These are phyloP conservation scores for Annulohypoxylon truncatum DNA, from an alignment of 2,329 filamentous ascomycete genomes.

Conservation along the genomic window DNA sequence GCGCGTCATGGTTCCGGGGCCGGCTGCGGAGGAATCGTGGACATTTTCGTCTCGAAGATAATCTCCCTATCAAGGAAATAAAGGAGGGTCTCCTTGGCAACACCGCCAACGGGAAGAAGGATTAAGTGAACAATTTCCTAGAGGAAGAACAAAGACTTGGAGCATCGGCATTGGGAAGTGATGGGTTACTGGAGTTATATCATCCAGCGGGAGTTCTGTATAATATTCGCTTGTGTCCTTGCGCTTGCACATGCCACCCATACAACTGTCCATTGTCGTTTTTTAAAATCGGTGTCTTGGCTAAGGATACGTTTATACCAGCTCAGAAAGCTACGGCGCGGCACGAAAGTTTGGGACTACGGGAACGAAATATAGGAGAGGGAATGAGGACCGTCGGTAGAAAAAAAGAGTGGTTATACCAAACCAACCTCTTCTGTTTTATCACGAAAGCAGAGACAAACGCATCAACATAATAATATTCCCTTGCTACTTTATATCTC, in stretches of 20 bases:
- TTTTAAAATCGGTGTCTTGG: conserved; percentile 33
- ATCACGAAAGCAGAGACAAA: conserved; percentile 33
- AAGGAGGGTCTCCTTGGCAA: conserved; percentile 75
- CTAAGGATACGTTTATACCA: conserved; percentile 39
- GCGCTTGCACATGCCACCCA: conserved; percentile 42
- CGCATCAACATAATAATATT: conserved; percentile 41
- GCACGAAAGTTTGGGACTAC: conserved; percentile 31
- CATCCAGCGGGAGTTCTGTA: conserved; percentile 47
- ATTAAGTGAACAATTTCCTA: conserved; percentile 50
- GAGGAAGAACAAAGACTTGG: conserved; percentile 20
- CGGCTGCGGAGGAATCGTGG: conserved; percentile 66
- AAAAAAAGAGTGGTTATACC: conserved; percentile 29
- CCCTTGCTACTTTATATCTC: conserved; percentile 23
- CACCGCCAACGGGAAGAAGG: conserved; percentile 62
- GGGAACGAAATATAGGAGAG: conserved; percentile 24
- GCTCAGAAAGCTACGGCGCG: conserved; percentile 33
- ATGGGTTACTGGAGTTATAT: conserved; percentile 40
- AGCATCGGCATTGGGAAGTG: conserved; percentile 35
- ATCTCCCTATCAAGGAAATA: conserved; percentile 60
- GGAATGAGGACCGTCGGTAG: conserved; percentile 6
- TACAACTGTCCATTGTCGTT: conserved; percentile 31
- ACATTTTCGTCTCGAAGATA: conserved; percentile 72
- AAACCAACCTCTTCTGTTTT: conserved; percentile 26
- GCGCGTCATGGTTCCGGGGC: conserved; percentile 65
- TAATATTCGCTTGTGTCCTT: conserved; percentile 47